Conservation (phyloP, 2,329 filamentous ascomycete genomes). For the Fusarium incarnatum region DNA sequence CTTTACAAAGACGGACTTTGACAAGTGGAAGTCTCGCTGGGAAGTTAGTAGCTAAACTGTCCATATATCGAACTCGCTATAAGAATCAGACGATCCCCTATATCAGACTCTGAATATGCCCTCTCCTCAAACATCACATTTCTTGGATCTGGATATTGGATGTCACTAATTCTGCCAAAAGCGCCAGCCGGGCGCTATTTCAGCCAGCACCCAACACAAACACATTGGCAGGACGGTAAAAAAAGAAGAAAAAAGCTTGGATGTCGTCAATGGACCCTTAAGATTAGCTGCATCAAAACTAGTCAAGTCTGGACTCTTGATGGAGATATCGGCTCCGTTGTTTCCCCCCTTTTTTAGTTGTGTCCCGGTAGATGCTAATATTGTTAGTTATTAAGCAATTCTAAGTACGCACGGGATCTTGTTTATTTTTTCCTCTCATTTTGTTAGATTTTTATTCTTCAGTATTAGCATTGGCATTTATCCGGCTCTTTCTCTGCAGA, state of each 20-base stretch:
- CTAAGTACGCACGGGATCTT: background rate
- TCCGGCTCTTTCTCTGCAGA: background rate
- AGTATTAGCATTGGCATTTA: background rate
- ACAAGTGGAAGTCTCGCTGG: background rate
- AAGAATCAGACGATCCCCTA: background rate
- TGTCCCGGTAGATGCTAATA: background rate
- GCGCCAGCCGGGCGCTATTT: constrained; percentile 1
- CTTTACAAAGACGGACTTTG: background rate
- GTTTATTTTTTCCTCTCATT: background rate
- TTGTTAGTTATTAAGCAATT: background rate
- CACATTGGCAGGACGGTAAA: background rate
- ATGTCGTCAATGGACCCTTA: constrained; percentile 28
- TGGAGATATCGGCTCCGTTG: constrained; percentile 7
- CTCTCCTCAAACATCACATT: background rate
- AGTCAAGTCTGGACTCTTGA: constrained; percentile 23
- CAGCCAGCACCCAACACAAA: background rate
- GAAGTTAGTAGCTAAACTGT: background rate
- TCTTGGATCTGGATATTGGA: background rate
- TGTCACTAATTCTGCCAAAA: constrained; percentile 7
- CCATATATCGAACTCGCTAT: background rate
- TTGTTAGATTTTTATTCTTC: background rate
- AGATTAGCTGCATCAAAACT: constrained; percentile 19
- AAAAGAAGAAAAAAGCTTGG: constrained; percentile 9
- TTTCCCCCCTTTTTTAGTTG: background rate
- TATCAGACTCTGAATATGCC: background rate